Percentiles rank a stretch among this genome's conserved stretches.
Conservation (phyloP, 2,329 filamentous ascomycete species). For the Teratosphaeria viscida region DNA sequence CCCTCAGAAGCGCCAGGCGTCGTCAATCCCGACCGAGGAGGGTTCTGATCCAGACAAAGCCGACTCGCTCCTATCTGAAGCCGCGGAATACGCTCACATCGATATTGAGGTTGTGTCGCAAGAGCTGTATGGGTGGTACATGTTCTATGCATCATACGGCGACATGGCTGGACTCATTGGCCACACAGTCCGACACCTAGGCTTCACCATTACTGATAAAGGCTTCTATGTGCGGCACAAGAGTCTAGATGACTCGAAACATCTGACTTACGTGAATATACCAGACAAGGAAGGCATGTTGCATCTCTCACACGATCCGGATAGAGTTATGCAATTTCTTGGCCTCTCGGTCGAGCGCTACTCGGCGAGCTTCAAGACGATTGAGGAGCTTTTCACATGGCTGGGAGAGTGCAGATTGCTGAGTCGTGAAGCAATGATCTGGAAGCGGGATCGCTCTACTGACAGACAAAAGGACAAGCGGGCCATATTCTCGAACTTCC, state of each 20-base stretch:
- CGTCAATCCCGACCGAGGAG: slow-evolving; percentile 4
- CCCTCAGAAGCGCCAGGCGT: neutral
- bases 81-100: slow-evolving; percentile 48
- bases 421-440: slow-evolving; percentile 28
- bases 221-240: slow-evolving; percentile 56
- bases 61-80: neutral
- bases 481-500: slow-evolving; percentile 49
- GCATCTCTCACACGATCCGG: slow-evolving; percentile 49
- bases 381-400: slow-evolving; percentile 53
- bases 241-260: slow-evolving; percentile 53
- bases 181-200: slow-evolving; percentile 51
- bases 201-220: slow-evolving; percentile 54
- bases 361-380: slow-evolving; percentile 44
- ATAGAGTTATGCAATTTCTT: slow-evolving; percentile 50
- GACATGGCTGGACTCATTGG: slow-evolving; percentile 60
- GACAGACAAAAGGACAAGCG: slow-evolving; percentile 49
- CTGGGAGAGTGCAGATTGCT: slow-evolving; percentile 50
- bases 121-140: slow-evolving; percentile 46
- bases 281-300: slow-evolving; percentile 42
- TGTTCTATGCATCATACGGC: slow-evolving; percentile 62
- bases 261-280: slow-evolving; percentile 21
- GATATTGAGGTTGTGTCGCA: slow-evolving; percentile 51
- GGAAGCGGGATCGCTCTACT: slow-evolving; percentile 32
- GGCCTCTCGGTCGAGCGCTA: slow-evolving; percentile 27
- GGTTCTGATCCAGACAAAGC: slow-evolving; percentile 3